These are phyloP conservation scores for Nakazawaea holstii DNA, from an alignment of 805 yeast species.

Conservation along the genomic window DNA sequence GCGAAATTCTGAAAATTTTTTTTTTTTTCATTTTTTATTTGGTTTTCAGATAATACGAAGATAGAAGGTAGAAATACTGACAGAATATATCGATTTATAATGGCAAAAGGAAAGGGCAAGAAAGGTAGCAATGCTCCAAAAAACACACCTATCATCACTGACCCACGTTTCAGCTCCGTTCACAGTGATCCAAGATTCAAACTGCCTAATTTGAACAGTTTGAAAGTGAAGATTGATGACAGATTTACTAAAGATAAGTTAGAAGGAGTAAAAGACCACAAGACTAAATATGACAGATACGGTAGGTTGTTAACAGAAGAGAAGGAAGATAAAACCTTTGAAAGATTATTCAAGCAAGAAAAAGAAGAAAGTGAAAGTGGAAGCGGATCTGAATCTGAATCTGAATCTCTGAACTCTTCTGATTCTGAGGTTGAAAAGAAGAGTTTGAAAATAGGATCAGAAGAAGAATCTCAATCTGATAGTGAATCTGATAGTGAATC, in stretches of 20 bases:
- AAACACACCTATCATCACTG: conserved; percentile 38
- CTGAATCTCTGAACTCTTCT: too few relatives aligned
- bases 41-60: background rate
- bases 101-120: conserved; percentile 11
- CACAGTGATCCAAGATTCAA: conserved; percentile 87
- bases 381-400: conserved; percentile 12
- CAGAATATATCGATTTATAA: conserved; percentile 8
- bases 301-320: conserved; percentile 62
- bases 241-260: conserved; percentile 71
- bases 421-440: conserved; percentile 17
- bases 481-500: conserved; percentile 18
- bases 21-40: background rate
- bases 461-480: conserved; percentile 14
- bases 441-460: background rate
- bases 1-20: background rate
- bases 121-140: conserved; percentile 10
- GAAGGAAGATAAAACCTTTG: conserved; percentile 44
- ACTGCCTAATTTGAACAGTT: conserved; percentile 60
- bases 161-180: conserved; percentile 73
- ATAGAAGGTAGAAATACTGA: background rate
- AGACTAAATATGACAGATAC: conserved; percentile 73
- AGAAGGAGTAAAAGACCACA: conserved; percentile 51
- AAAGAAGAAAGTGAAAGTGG: conserved; percentile 16
- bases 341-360: conserved; percentile 55
- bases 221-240: conserved; percentile 76